These are phyloP conservation scores for Penicillium cataractarum DNA, from an alignment of 495 filamentous ascomycete genomes.

Conservation along the genomic window DNA sequence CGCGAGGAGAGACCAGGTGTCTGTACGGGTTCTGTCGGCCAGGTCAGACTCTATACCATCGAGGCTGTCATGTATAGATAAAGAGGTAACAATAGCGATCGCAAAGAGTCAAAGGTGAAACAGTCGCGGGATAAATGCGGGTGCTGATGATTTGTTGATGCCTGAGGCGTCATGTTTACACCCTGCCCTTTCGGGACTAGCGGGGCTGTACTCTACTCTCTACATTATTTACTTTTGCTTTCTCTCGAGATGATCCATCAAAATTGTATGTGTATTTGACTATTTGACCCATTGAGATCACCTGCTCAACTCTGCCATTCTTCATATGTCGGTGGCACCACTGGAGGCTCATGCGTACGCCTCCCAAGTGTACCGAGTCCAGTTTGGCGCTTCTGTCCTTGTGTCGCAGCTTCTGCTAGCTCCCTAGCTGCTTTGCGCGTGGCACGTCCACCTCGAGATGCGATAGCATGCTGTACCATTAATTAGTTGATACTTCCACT, in stretches of 20 bases:
- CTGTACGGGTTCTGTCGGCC: neutral
- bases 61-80: neutral
- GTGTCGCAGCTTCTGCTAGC: slow-evolving; percentile 9
- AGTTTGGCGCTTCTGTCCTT: slow-evolving; percentile 5
- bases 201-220: slow-evolving; percentile 5
- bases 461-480: slow-evolving; percentile 43
- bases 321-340: slow-evolving; percentile 30
- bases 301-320: slow-evolving; percentile 25
- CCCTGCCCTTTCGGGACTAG: slow-evolving; percentile 29
- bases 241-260: too few relatives aligned
- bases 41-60: neutral
- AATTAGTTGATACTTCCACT: neutral
- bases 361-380: neutral
- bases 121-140: slow-evolving; percentile 11
- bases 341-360: slow-evolving; percentile 21
- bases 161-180: slow-evolving; percentile 36
- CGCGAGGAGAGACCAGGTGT: neutral
- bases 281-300: neutral
- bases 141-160: slow-evolving; percentile 4
- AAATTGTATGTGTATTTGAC: neutral
- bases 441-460: slow-evolving; percentile 57
- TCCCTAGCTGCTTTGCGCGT: slow-evolving; percentile 18
- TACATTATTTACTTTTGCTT: neutral
- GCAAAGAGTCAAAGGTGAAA: slow-evolving; percentile 8
- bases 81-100: slow-evolving; percentile 26